phyloP scores from a whole-genome alignment of 495 filamentous ascomycete genomes.

The Ramalina intermedia region DNA sequence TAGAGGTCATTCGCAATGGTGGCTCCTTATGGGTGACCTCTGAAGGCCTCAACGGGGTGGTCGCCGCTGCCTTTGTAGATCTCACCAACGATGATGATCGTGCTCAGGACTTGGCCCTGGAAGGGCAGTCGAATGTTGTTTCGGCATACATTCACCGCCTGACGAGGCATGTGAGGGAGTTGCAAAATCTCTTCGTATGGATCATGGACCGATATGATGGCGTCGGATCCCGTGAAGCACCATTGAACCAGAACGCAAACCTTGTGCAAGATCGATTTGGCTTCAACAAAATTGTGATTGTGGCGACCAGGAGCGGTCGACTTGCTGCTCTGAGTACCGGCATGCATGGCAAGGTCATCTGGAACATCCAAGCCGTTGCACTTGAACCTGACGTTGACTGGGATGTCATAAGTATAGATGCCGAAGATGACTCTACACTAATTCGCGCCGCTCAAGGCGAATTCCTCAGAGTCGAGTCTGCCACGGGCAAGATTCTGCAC shows the following conservation, averaged over 20 bases:
- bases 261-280: conserved; percentile 68
- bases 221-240: conserved; percentile 44
- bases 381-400: conserved; percentile 39
- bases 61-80: conserved; percentile 69
- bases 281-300: conserved; percentile 65
- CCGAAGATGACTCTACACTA: conserved; percentile 33
- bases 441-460: conserved; percentile 22
- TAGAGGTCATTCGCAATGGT: conserved; percentile 72
- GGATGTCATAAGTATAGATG: conserved; percentile 53
- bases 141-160: conserved; percentile 79
- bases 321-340: conserved; percentile 67
- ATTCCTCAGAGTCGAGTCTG: conserved; percentile 31
- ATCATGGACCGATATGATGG: conserved; percentile 35
- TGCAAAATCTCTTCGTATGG: conserved; percentile 66
- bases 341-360: conserved; percentile 58
- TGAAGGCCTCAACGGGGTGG: conserved; percentile 62
- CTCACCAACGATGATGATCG: conserved; percentile 50
- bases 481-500: conserved; percentile 33
- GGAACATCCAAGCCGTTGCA: conserved; percentile 48
- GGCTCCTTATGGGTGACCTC: conserved; percentile 63
- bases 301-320: conserved; percentile 68
- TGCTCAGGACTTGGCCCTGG: conserved; percentile 65
- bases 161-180: conserved; percentile 64
- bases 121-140: conserved; percentile 66
- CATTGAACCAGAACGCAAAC: conserved; percentile 31